Conservation (phyloP, 805 yeast species). For the Sugiyamaella chiloensis region DNA sequence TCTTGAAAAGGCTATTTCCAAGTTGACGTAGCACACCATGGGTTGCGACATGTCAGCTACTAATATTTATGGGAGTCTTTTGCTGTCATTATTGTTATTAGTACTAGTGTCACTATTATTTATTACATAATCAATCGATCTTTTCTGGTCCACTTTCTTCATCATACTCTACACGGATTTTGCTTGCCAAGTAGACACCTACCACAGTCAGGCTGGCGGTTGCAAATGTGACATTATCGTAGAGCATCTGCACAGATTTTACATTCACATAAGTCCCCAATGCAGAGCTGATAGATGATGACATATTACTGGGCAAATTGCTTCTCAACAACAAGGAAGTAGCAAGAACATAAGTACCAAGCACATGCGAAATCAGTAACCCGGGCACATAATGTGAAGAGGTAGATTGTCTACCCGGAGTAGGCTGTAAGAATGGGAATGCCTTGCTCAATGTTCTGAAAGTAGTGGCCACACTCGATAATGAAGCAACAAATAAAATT, state of each 20-base stretch:
- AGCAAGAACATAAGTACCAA: slow-evolving; percentile 40
- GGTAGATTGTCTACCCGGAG: not conserved
- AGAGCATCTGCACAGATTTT: slow-evolving; percentile 37
- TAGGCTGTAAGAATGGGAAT: slow-evolving; percentile 24
- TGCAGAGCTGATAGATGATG: slow-evolving; percentile 39
- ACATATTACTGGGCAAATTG: slow-evolving; percentile 39
- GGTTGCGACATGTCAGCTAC: no score
- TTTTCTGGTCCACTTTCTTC: slow-evolving; percentile 25
- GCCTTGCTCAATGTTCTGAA: slow-evolving; percentile 32
- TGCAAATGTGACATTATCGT: slow-evolving; percentile 35
- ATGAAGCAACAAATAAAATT: slow-evolving; percentile 34
- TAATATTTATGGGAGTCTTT: no score
- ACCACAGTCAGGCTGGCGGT: slow-evolving; percentile 31
- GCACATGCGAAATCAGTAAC: slow-evolving; percentile 36
- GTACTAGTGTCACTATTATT: not conserved
- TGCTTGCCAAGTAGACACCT: slow-evolving; percentile 25
- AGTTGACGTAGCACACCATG: slow-evolving; percentile 1
- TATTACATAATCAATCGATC: slow-evolving; percentile 9
- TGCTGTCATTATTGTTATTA: not conserved
- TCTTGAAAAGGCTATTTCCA: not conserved
- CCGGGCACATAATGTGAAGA: slow-evolving; percentile 12
- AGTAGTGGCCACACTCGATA: slow-evolving; percentile 37
- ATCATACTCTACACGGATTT: slow-evolving; percentile 14
- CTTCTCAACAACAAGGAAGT: slow-evolving; percentile 40
- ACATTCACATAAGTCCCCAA: slow-evolving; percentile 40